Conservation (phyloP, 78 protist genomes). For the Dictyostelium capitatum region DNA sequence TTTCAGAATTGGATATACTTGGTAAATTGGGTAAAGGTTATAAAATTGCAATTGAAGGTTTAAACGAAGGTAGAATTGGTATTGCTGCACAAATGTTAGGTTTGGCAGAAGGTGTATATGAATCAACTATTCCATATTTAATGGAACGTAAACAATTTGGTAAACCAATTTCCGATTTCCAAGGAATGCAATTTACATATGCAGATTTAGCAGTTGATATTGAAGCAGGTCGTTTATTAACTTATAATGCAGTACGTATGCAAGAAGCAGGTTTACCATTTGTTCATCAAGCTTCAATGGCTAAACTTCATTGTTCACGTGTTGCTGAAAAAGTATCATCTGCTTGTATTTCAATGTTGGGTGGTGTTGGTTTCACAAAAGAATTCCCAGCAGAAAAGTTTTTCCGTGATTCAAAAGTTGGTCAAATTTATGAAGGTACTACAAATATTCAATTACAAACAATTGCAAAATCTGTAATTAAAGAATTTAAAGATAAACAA, state of each 20-base stretch:
- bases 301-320: slow-evolving; percentile 93
- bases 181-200: slow-evolving; percentile 91
- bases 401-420: slow-evolving; percentile 89
- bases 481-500: slow-evolving; percentile 27
- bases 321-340: slow-evolving; percentile 86
- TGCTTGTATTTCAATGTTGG: slow-evolving; percentile 90
- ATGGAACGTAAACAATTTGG: slow-evolving; percentile 93
- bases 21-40: slow-evolving; percentile 95
- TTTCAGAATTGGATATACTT: slow-evolving; percentile 80
- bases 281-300: slow-evolving; percentile 95
- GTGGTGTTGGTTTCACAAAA: slow-evolving; percentile 97
- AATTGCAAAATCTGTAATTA: slow-evolving; percentile 56
- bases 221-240: slow-evolving; percentile 93
- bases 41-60: slow-evolving; percentile 95
- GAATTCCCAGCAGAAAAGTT: slow-evolving; percentile 95
- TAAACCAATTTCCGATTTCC: slow-evolving; percentile 79
- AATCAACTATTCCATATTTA: slow-evolving; percentile 91
- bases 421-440: slow-evolving; percentile 82
- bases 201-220: slow-evolving; percentile 91
- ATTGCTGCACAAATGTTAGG: slow-evolving; percentile 98
- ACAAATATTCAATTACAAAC: slow-evolving; percentile 85
- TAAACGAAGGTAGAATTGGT: slow-evolving; percentile 98
- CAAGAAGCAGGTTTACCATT: slow-evolving; percentile 91
- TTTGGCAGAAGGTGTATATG: slow-evolving; percentile 96
- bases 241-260: slow-evolving; percentile 93